phyloP scores from a whole-genome alignment of 2,329 filamentous ascomycete species.

The Cytospora piceicola region DNA sequence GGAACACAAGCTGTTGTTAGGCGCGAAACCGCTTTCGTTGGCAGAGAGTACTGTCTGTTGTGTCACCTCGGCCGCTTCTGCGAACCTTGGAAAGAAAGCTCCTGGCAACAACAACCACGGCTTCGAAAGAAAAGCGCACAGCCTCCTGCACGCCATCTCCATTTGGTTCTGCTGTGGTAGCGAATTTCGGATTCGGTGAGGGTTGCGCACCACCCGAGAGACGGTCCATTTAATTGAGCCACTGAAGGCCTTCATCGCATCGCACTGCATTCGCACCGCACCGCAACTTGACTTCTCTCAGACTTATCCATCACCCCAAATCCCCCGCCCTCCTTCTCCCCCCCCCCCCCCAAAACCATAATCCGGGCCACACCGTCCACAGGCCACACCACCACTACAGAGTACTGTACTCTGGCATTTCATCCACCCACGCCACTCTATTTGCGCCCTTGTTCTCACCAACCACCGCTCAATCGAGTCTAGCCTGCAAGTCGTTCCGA shows the following conservation, averaged over 20 bases:
- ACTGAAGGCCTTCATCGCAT: constrained; percentile 4
- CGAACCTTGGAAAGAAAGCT: constrained; percentile 21
- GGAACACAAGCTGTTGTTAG: constrained; percentile 11
- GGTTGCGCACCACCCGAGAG: constrained; percentile 1
- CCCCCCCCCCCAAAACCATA: constrained; percentile 15
- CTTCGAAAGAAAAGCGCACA: constrained; percentile 9
- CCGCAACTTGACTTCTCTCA: background rate
- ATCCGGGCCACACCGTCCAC: constrained; percentile 21
- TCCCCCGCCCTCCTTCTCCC: background rate
- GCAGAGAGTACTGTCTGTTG: constrained; percentile 12
- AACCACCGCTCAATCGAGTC: constrained; percentile 22
- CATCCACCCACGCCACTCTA: constrained; percentile 29
- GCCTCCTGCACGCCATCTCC: background rate
- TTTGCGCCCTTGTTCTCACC: constrained; percentile 10
- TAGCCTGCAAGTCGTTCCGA: constrained; percentile 24
- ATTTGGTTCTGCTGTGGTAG: background rate
- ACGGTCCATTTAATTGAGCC: background rate
- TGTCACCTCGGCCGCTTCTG: constrained; percentile 24
- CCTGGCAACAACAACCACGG: constrained; percentile 16
- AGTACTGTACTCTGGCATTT: constrained; percentile 6
- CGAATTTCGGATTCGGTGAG: background rate
- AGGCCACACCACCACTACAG: constrained; percentile 4
- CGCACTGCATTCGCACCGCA: background rate
- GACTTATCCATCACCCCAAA: constrained; percentile 11
- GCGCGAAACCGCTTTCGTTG: constrained; percentile 22